Conservation (phyloP, 257 asterid species). For the Cynanchum wilfordii region DNA sequence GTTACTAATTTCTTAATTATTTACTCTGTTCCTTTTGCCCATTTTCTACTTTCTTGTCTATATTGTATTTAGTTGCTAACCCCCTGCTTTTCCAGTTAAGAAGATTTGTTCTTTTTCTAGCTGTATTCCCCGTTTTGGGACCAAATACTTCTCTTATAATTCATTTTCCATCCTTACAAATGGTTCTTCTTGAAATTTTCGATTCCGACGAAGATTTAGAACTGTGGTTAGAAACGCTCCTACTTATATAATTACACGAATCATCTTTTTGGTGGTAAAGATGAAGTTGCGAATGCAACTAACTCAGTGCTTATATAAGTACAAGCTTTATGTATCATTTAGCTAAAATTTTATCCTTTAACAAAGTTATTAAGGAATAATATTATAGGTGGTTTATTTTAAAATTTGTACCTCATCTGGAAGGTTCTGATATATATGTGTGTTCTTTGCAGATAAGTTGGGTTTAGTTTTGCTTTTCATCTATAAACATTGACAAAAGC, state of each 20-base stretch:
- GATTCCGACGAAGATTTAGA: too few species aligned
- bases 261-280: neutral
- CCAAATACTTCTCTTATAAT: neutral
- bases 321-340: conserved; percentile 11
- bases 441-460: neutral
- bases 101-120: neutral
- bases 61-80: neutral
- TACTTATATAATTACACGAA: conserved; percentile 10
- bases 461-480: neutral
- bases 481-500: neutral
- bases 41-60: neutral
- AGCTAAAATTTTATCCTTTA: conserved; percentile 1
- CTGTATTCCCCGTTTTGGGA: neutral
- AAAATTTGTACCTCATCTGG: too few species aligned
- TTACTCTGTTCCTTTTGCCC: neutral
- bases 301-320: conserved; percentile 14
- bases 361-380: neutral
- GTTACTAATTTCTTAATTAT: neutral
- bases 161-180: neutral
- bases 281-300: neutral
- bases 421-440: too few species aligned
- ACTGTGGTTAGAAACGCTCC: conserved; percentile 12
- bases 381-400: neutral
- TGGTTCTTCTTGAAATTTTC: neutral
- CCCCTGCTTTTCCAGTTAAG: neutral